Base-by-base conservation (phyloP, 768 basidiomycete species). In the Pleurotus salmoneostramineus region DNA sequence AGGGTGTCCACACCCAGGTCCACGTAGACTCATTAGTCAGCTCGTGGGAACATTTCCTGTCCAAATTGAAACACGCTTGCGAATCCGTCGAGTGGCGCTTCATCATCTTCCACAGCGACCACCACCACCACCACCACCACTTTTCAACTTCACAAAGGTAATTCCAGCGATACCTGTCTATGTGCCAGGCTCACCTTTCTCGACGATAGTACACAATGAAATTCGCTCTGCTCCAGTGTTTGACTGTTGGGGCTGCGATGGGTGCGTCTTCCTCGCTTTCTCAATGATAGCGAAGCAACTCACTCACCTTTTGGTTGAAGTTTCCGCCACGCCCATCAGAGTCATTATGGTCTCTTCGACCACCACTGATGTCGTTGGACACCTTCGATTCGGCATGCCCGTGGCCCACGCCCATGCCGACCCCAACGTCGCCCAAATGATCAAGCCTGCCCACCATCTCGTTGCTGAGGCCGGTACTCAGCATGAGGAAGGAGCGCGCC, bases 291-390 rank as follows among this genome's bases (percentile, higher is more conserved):
- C 58, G 45, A 51, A 34, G 58, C 50, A 36, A 31, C 37, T 37
- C 58, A 33, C 46, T 50, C 36, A 1, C 45, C 3, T 56, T 55
- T 50, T 5, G 21, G 5, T n/a, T 52, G 15, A 15, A 48, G 83
- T 77, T 50, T 64, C 69, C 49, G 81, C 83, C 42, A 76, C 73
- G 60, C 83, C 85, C 48, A 67, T 87, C 59, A 73, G 81, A 17
- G 71, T 85, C 43, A 62, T 83, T 14, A 68, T 71, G 1, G 66
- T 66, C 14, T 64, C 67, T 27, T 27, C 21, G 12, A 63, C 64
- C 10, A 58, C 63, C 59, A 60, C 67, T 34, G 68, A 68, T 59
- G 33, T 37, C 54, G 8, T 6, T 52, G 35, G 68, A 71, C 21
- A 27, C 58, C 60, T 78, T 43, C 76, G 73, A 54, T 69, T 75